phyloP scores from a whole-genome alignment of 768 basidiomycete genomes.

The Suillus subluteus region DNA sequence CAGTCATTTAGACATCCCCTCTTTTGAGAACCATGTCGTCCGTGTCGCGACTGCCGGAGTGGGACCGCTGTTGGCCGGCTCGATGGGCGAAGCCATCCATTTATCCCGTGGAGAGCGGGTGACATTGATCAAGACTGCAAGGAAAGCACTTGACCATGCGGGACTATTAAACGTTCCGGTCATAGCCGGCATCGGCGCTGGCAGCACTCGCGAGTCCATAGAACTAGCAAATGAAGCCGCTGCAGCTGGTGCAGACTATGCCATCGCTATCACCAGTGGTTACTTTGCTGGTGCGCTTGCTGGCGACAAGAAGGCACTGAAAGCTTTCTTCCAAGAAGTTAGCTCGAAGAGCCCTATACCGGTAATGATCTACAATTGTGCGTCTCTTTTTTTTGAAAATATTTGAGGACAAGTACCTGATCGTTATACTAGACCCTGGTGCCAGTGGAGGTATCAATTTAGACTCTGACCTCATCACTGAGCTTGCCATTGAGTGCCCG shows the following conservation, averaged over 20 bases:
- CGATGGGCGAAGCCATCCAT: slow-evolving; percentile 88
- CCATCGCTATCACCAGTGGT: slow-evolving; percentile 84
- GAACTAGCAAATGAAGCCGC: slow-evolving; percentile 78
- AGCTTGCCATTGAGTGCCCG: slow-evolving; percentile 74
- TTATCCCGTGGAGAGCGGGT: slow-evolving; percentile 68
- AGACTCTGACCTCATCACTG: slow-evolving; percentile 84
- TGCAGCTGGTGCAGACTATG: slow-evolving; percentile 82
- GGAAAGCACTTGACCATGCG: slow-evolving; percentile 70
- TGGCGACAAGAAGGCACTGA: slow-evolving; percentile 65
- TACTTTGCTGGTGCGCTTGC: slow-evolving; percentile 83
- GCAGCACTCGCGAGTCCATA: slow-evolving; percentile 83
- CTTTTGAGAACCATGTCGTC: slow-evolving; percentile 71
- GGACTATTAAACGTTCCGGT: slow-evolving; percentile 64
- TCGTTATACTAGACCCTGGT: slow-evolving; percentile 65
- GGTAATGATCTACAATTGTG: slow-evolving; percentile 88
- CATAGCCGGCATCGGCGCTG: slow-evolving; percentile 82
- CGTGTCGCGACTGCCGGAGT: slow-evolving; percentile 69
- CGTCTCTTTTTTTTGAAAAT: slow-evolving; percentile 29
- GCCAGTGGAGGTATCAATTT: slow-evolving; percentile 90
- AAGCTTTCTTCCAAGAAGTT: slow-evolving; percentile 79
- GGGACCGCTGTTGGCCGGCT: slow-evolving; percentile 73
- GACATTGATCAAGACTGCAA: slow-evolving; percentile 63
- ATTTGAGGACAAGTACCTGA: not conserved
- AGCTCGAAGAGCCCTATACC: slow-evolving; percentile 82
- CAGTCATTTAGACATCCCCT: slow-evolving; percentile 52